phyloP scores from a whole-genome alignment of 163 green algal genomes.

The Trebouxiophyceae sp. region DNA sequence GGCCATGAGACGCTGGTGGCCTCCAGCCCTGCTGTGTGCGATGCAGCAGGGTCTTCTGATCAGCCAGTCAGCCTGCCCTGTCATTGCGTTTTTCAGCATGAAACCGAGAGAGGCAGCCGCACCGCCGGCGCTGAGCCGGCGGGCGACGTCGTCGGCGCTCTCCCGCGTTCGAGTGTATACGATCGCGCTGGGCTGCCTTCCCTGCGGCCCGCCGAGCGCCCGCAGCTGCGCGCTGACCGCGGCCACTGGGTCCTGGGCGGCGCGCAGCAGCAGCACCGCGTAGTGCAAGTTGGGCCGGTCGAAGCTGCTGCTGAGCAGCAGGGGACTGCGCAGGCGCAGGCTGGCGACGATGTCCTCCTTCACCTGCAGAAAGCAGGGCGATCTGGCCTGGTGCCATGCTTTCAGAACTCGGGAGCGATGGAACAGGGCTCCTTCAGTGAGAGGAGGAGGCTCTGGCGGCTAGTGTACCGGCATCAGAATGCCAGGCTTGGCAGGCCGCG shows the following conservation, averaged over 20 bases:
- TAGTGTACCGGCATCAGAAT: no score
- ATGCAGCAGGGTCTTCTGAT: no score
- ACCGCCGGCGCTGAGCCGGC: not conserved
- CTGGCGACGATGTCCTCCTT: slow-evolving; percentile 62
- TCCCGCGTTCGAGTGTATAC: slow-evolving; percentile 36
- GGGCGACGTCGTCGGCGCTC: slow-evolving; percentile 18
- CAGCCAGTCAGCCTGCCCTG: no score
- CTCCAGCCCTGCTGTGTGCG: no score
- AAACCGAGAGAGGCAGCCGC: no score
- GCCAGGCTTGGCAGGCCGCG: no score
- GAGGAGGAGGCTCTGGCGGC: no score
- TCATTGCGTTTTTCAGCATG: no score
- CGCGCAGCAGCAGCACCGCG: slow-evolving; percentile 12
- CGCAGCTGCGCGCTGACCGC: not conserved
- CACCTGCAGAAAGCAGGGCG: slow-evolving; percentile 46
- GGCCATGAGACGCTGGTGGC: no score
- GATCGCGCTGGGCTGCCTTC: slow-evolving; percentile 17
- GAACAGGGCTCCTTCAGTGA: no score
- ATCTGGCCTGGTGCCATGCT: no score
- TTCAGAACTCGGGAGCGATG: no score
- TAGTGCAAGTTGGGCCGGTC: slow-evolving; percentile 82
- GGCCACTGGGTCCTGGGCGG: not conserved
- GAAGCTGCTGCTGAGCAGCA: slow-evolving; percentile 59
- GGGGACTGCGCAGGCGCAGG: slow-evolving; percentile 34
- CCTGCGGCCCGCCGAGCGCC: not conserved